phyloP scores from a whole-genome alignment of 352 stramenopile genomes.

The Globisporangium camurandrum region DNA sequence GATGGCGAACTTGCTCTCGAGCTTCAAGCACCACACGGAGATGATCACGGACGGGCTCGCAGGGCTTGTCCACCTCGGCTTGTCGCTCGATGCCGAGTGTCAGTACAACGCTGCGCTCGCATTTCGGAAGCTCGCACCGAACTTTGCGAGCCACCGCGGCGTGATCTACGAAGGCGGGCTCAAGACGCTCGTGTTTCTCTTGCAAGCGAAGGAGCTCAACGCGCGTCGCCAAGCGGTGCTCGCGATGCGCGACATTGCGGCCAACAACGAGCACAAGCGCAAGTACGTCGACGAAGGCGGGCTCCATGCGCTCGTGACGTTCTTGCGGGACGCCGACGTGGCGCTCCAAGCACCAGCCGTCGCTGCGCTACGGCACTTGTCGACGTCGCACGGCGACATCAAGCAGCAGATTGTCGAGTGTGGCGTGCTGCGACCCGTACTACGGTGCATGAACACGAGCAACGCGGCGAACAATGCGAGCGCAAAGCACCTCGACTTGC shows the following conservation, averaged over 20 bases:
- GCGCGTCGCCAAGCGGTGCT: slow-evolving; percentile 87
- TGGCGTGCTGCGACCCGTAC: slow-evolving; percentile 72
- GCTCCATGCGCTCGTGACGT: slow-evolving; percentile 80
- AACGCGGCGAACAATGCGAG: too few relatives aligned
- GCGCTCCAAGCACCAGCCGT: slow-evolving; percentile 86
- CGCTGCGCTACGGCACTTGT: slow-evolving; percentile 88
- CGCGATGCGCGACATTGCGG: slow-evolving; percentile 85
- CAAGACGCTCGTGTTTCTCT: slow-evolving; percentile 88
- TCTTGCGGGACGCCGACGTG: slow-evolving; percentile 84
- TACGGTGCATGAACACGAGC: slow-evolving; percentile 80
- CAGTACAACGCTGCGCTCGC: slow-evolving; percentile 93
- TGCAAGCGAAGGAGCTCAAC: slow-evolving; percentile 88
- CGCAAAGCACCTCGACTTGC: slow-evolving; percentile 89
- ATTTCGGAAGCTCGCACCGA: slow-evolving; percentile 92
- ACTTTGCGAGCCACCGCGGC: slow-evolving; percentile 82
- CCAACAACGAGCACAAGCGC: slow-evolving; percentile 85
- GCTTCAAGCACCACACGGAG: slow-evolving; percentile 84
- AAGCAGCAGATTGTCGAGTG: slow-evolving; percentile 83
- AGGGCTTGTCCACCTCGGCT: slow-evolving; percentile 87
- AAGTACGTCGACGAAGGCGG: slow-evolving; percentile 86
- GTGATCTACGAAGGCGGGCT: slow-evolving; percentile 86
- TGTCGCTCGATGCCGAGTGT: slow-evolving; percentile 88
- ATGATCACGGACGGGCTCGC: slow-evolving; percentile 89
- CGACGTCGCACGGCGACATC: slow-evolving; percentile 65
- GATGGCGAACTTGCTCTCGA: slow-evolving; percentile 93